These are phyloP conservation scores for Coriaria nepalensis DNA, from an alignment of 306 rosid genomes.

Conservation along the genomic window DNA sequence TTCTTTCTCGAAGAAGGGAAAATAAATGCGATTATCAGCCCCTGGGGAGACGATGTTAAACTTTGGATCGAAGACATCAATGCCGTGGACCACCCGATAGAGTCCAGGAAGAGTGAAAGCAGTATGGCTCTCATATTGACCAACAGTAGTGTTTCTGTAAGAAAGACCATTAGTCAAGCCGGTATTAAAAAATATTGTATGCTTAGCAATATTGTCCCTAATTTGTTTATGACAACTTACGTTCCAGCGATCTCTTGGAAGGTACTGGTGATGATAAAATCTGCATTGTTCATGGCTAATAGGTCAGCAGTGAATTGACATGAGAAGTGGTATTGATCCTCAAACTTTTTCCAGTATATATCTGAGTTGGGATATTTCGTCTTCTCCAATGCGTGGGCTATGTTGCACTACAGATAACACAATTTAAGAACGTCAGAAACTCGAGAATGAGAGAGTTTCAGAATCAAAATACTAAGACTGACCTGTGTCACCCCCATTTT, in stretches of 20 bases:
- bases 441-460: slow-evolving; percentile 11
- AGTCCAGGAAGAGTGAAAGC: slow-evolving; percentile 86
- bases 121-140: slow-evolving; percentile 88
- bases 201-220: no score
- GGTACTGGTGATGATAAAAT: slow-evolving; percentile 93
- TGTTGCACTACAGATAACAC: slow-evolving; percentile 54
- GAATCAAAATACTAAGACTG: slow-evolving; percentile 7
- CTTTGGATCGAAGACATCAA: slow-evolving; percentile 96
- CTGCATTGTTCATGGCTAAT: slow-evolving; percentile 87
- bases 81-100: slow-evolving; percentile 88
- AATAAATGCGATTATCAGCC: slow-evolving; percentile 76
- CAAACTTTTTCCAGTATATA: slow-evolving; percentile 73
- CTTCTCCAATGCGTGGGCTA: slow-evolving; percentile 89
- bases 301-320: slow-evolving; percentile 92
- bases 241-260: slow-evolving; percentile 98
- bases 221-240: slow-evolving; percentile 26
- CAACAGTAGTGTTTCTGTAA: slow-evolving; percentile 80
- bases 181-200: no score
- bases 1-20: slow-evolving; percentile 67
- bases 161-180: slow-evolving; percentile 1
- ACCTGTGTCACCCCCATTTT: slow-evolving; percentile 98
- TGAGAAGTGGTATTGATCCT: slow-evolving; percentile 82
- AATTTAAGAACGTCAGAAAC: slow-evolving; percentile 10
- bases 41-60: slow-evolving; percentile 97
- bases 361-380: slow-evolving; percentile 91